Percentiles rank a stretch among this genome's conserved stretches.
phyloP scores from a whole-genome alignment of 1,284 basidiomycete genomes.

The Irpex rosettiformis region DNA sequence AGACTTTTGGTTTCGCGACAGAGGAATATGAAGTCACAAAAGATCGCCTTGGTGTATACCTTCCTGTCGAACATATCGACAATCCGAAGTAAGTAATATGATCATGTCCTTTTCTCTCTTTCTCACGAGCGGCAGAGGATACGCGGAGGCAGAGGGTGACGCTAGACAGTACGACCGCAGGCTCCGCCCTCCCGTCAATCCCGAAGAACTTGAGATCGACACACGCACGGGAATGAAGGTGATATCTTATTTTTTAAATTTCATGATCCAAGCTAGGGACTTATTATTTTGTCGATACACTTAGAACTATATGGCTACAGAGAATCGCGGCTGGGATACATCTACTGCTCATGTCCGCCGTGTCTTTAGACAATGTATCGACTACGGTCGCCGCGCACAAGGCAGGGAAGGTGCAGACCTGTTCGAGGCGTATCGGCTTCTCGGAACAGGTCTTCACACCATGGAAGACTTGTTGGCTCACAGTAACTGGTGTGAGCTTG shows the following conservation, averaged over 20 bases:
- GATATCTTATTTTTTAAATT: not conserved
- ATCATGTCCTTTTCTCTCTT: not conserved
- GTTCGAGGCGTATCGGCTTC: constrained; percentile 71
- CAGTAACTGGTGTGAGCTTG: constrained; percentile 77
- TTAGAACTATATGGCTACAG: constrained; percentile 59
- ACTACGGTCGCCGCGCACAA: constrained; percentile 51
- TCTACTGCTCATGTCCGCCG: constrained; percentile 75
- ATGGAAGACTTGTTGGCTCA: constrained; percentile 80
- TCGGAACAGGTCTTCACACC: constrained; percentile 72
- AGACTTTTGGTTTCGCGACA: constrained; percentile 71
- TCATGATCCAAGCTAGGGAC: constrained; percentile 16
- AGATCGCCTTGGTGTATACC: constrained; percentile 81
- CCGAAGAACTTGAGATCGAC: constrained; percentile 78
- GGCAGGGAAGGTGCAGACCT: constrained; percentile 54
- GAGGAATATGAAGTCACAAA: constrained; percentile 80
- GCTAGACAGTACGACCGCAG: constrained; percentile 64
- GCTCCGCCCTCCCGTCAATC: constrained; percentile 72
- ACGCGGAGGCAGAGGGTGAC: constrained; percentile 73
- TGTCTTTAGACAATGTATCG: constrained; percentile 62
- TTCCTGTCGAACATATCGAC: constrained; percentile 80
- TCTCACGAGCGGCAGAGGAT: constrained; percentile 42
- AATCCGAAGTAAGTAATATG: constrained; percentile 52
- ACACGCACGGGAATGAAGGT: constrained; percentile 84
- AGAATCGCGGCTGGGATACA: constrained; percentile 72
- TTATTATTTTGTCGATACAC: not conserved